A percentile compares a stretch with the other conserved stretches of the same genome.
These are phyloP conservation scores for Stephania japonica DNA, from an alignment of 164 flowering plant species.

Conservation along the genomic window DNA sequence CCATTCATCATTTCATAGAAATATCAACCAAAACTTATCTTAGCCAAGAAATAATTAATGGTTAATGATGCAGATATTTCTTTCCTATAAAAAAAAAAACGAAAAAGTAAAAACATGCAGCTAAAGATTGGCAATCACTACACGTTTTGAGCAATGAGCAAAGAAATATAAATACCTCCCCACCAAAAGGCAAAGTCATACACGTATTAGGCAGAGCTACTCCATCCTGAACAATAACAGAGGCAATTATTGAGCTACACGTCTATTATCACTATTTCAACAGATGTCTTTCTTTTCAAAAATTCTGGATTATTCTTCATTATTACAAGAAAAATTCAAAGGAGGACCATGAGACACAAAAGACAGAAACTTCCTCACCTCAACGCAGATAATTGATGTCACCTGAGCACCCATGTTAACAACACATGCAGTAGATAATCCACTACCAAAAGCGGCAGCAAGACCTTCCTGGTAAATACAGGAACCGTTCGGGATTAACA, in stretches of 20 bases:
- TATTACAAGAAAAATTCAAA: background rate
- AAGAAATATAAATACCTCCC: constrained; percentile 54
- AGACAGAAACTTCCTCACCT: constrained; percentile 41
- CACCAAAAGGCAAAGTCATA: constrained; percentile 80
- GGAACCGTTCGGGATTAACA: background rate
- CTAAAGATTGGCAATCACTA: background rate
- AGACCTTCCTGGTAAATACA: constrained; percentile 68
- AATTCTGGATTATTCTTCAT: background rate
- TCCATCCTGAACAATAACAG: constrained; percentile 69
- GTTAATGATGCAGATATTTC: background rate
- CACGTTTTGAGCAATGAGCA: background rate
- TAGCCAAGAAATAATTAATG: background rate
- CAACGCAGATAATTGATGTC: constrained; percentile 83
- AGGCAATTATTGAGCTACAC: background rate
- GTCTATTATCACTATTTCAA: background rate
- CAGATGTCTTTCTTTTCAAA: background rate
- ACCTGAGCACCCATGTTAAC: constrained; percentile 93
- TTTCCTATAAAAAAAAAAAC: no score
- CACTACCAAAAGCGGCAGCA: constrained; percentile 97
- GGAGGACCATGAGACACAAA: background rate
- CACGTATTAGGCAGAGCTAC: constrained; percentile 76
- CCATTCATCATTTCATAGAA: no score
- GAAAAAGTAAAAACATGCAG: background rate
- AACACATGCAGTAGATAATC: constrained; percentile 91
- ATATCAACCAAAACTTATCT: background rate